Evolutionary conservation across 1,284 basidiomycete genomes (phyloP), one percentile per base, ranked within the genome.

Genomic region (Ganoderma lucidum): DNA sequence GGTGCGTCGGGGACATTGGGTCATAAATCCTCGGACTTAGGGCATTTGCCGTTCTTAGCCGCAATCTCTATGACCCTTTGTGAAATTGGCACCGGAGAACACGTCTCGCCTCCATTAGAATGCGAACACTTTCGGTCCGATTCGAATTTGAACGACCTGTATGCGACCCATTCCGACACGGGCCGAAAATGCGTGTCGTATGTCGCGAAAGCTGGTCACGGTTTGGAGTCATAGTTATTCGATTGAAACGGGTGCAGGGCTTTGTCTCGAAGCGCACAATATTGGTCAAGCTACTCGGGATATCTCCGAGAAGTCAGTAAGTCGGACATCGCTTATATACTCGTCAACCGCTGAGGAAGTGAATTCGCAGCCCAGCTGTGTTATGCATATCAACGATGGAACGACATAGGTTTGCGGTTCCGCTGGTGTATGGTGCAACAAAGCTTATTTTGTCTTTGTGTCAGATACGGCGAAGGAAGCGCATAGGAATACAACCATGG

Each of bases 281-380:
- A 90, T 75, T 93, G 93, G 92, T 92, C 93, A 9, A 93, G 91
- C 71, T 94, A 93, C 78, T 93, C 92, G 6, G 92, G 93, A 0
- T 93, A 94, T 79, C 83, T 93, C 63, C 87, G 92, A 63, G 92
- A 93, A 83, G 85, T 92, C 66, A 87, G 92, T 92, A 76, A 75
- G 90, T 82, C 41, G 66, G 61, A 65, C 35, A 23, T 37, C 64
- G 3, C 30, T 64, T 68, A 63, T 70, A 68, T 71, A 23, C 9
- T 10, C 23, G 39, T 62, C 60, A 37, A n/a, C 41, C 42, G 61
- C 45, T 23, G 51, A 42, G 51, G 30, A 58, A 19, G 60, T n/a
- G 23, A 37, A 42, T 42, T n/a, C 39, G 60, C 35, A 91, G 89
- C 91, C 41, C 91, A 93, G 79, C 81, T 93, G 35, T 94, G 92